These are phyloP conservation scores for Gossypium gossypioides DNA, from an alignment of 441 rosid genomes.

Conservation along the genomic window DNA sequence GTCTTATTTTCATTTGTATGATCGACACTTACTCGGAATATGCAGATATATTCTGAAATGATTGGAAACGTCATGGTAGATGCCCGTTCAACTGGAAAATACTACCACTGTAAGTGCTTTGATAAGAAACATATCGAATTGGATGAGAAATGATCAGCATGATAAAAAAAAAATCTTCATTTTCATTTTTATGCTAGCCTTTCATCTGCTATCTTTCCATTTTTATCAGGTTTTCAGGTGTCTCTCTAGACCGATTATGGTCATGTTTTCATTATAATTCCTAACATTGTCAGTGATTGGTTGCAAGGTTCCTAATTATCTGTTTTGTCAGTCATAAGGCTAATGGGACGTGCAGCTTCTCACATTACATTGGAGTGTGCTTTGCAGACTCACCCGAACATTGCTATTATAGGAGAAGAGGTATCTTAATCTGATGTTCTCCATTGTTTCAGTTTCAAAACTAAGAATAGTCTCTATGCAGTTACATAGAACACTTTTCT, in stretches of 20 bases:
- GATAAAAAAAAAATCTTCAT: conserved; percentile 1
- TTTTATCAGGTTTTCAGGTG: neutral
- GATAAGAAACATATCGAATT: neutral
- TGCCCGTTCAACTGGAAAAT: conserved; percentile 97
- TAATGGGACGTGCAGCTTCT: conserved; percentile 89
- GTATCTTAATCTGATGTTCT: conserved; percentile 24
- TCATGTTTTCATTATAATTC: neutral
- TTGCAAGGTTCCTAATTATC: neutral
- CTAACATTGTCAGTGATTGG: neutral
- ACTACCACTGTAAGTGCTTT: conserved; percentile 79
- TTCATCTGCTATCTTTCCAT: conserved; percentile 2
- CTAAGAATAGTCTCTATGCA: neutral
- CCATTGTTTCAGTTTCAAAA: neutral
- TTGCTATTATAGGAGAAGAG: conserved; percentile 90
- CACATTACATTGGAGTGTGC: conserved; percentile 97
- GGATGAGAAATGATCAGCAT: conserved; percentile 5
- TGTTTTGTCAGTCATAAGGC: conserved; percentile 55
- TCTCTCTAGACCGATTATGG: neutral
- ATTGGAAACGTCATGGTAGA: conserved; percentile 98
- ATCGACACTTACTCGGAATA: neutral
- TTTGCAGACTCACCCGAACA: conserved; percentile 91
- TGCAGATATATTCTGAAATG: conserved; percentile 93
- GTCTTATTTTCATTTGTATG: neutral
- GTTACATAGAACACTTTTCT: neutral
- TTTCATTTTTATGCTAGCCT: neutral